Evolutionary conservation across 108 stramenopile species (phyloP).

Genomic region (Asterionellopsis glacialis): DNA sequence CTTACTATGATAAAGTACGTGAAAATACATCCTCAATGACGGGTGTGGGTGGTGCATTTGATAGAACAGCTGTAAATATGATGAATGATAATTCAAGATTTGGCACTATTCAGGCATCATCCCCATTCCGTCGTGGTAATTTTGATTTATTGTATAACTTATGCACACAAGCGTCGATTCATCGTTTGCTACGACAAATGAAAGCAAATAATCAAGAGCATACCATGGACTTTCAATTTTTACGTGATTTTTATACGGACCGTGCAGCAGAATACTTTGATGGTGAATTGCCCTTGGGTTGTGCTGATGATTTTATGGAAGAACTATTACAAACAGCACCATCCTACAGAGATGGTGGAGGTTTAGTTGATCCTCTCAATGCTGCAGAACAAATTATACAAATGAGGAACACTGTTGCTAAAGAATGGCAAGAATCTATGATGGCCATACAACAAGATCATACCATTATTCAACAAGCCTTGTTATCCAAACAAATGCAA

Average conservation of each 20-base stretch:
- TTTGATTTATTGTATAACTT: constrained; percentile 70
- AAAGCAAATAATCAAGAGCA: constrained; percentile 14
- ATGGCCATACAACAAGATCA: constrained; percentile 56
- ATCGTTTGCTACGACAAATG: constrained; percentile 50
- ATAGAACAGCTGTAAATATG: constrained; percentile 34
- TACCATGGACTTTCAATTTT: constrained; percentile 40
- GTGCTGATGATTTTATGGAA: constrained; percentile 63
- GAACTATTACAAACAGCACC: constrained; percentile 62
- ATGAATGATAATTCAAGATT: constrained; percentile 38
- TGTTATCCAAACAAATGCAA: constrained; percentile 36
- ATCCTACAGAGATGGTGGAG: constrained; percentile 20
- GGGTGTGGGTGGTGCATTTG: constrained; percentile 23
- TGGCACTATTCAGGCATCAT: constrained; percentile 38
- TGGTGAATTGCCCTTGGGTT: constrained; percentile 54
- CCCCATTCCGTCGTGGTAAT: constrained; percentile 65
- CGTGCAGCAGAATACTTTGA: constrained; percentile 59
- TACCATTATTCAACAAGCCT: constrained; percentile 34
- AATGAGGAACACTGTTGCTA: constrained; percentile 44
- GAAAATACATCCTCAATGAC: neutral
- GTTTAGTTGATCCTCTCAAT: constrained; percentile 39
- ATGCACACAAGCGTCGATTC: constrained; percentile 69
- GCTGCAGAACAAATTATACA: constrained; percentile 57
- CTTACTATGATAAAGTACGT: constrained; percentile 26
- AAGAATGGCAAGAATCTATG: constrained; percentile 51
- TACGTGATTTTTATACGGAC: constrained; percentile 53